These are phyloP conservation scores for Lachnellula willkommii DNA, from an alignment of 2,329 filamentous ascomycete species.

Conservation along the genomic window DNA sequence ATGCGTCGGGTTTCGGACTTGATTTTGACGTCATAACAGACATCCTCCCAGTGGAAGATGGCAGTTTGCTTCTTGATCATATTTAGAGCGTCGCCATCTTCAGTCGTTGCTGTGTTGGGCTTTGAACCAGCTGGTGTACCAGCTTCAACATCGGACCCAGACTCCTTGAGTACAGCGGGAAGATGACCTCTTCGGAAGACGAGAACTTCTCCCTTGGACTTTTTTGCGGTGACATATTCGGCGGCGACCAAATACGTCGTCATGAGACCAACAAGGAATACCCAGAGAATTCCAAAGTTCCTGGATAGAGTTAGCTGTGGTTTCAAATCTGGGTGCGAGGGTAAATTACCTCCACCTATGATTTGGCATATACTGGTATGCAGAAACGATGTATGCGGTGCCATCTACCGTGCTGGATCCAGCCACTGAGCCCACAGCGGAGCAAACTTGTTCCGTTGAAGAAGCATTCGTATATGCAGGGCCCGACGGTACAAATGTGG, in stretches of 20 bases:
- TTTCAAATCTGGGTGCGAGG: neutral
- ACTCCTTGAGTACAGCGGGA: neutral
- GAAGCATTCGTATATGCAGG: constrained; percentile 6
- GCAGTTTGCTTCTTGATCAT: constrained; percentile 24
- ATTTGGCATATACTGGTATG: constrained; percentile 51
- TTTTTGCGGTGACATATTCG: constrained; percentile 57
- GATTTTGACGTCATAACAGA: constrained; percentile 72
- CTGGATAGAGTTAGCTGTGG: constrained; percentile 2
- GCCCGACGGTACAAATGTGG: constrained; percentile 17
- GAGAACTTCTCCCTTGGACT: constrained; percentile 66
- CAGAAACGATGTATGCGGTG: constrained; percentile 48
- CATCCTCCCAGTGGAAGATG: constrained; percentile 27
- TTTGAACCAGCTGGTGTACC: neutral
- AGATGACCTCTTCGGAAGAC: neutral
- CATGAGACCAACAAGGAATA: constrained; percentile 57
- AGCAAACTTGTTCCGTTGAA: constrained; percentile 42
- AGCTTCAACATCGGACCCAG: neutral
- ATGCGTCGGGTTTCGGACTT: constrained; percentile 59
- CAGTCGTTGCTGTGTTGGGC: neutral
- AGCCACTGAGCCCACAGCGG: constrained; percentile 48
- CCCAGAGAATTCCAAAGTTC: constrained; percentile 64
- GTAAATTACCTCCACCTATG: constrained; percentile 53
- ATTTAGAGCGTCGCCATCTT: neutral
- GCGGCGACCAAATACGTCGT: constrained; percentile 55
- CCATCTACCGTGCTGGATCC: constrained; percentile 50